Percentiles rank a stretch among this genome's conserved stretches.
phyloP scores from a whole-genome alignment of 2,329 filamentous ascomycete genomes.

The Orbilia quercus region DNA sequence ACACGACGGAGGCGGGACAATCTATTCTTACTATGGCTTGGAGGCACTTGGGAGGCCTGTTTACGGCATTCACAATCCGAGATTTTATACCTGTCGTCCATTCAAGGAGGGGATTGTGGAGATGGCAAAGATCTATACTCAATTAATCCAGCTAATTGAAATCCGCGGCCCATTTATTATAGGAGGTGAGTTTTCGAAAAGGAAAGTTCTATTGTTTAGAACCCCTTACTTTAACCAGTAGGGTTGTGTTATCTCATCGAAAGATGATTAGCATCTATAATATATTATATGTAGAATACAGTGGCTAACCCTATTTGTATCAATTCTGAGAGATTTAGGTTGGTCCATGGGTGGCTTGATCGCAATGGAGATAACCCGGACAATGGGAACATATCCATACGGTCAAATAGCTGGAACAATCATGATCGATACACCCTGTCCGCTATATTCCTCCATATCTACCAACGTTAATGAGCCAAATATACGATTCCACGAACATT shows the following conservation, averaged over 20 bases:
- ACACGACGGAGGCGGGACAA: constrained; percentile 67
- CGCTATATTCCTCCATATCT: not conserved
- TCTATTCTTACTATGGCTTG: constrained; percentile 59
- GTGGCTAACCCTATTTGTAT: too few species aligned
- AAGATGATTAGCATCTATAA: not conserved
- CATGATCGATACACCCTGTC: constrained; percentile 34
- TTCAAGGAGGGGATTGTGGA: constrained; percentile 56
- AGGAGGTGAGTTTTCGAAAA: constrained; percentile 48
- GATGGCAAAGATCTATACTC: constrained; percentile 58
- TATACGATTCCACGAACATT: constrained; percentile 22
- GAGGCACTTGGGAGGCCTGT: constrained; percentile 41
- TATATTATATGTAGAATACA: not conserved
- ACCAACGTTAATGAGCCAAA: constrained; percentile 13
- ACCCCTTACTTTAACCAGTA: too few species aligned
- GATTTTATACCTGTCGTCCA: constrained; percentile 56
- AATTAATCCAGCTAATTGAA: constrained; percentile 47
- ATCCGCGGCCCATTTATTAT: constrained; percentile 56
- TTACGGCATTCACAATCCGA: constrained; percentile 58
- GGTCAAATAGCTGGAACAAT: constrained; percentile 32
- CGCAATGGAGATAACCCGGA: constrained; percentile 72
- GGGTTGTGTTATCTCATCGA: too few species aligned
- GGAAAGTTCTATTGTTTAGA: too few species aligned
- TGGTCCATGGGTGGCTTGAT: constrained; percentile 83
- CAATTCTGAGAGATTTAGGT: constrained; percentile 73
- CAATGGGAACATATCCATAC: constrained; percentile 29